Evolutionary conservation across 1,139 yeast genomes (phyloP).

Genomic region (Eremothecium gossypii): DNA sequence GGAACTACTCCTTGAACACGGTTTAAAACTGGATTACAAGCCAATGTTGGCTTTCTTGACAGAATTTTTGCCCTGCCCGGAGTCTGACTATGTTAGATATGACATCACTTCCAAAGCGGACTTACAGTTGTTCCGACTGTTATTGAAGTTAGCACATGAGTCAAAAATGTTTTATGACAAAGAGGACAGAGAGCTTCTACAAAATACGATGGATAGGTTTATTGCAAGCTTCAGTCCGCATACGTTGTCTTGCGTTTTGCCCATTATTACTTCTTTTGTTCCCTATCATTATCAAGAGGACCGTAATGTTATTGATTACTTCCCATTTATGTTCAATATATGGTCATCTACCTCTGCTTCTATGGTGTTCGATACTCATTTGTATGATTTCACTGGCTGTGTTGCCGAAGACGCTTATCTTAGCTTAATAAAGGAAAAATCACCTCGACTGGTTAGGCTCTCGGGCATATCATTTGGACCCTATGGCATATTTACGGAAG

Average conservation of each 20-base stretch:
- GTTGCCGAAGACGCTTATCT: slow-evolving; percentile 44
- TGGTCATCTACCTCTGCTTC: slow-evolving; percentile 60
- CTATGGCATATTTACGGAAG: slow-evolving; percentile 54
- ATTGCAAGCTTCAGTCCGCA: slow-evolving; percentile 42
- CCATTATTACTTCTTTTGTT: slow-evolving; percentile 45
- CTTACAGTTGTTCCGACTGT: slow-evolving; percentile 29
- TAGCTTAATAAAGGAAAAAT: slow-evolving; percentile 16
- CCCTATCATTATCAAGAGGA: slow-evolving; percentile 34
- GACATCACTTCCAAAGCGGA: slow-evolving; percentile 29
- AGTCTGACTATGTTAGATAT: slow-evolving; percentile 32
- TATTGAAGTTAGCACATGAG: slow-evolving; percentile 33
- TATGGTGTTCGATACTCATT: slow-evolving; percentile 53
- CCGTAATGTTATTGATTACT: slow-evolving; percentile 34
- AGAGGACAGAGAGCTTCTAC: slow-evolving; percentile 27
- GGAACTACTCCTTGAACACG: slow-evolving; percentile 32
- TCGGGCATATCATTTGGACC: slow-evolving; percentile 32
- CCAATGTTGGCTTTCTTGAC: slow-evolving; percentile 38
- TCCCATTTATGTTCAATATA: slow-evolving; percentile 60
- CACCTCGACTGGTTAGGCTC: slow-evolving; percentile 20
- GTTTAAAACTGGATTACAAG: slow-evolving; percentile 42
- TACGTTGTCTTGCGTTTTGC: slow-evolving; percentile 49
- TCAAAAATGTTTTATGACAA: slow-evolving; percentile 35
- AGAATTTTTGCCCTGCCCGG: slow-evolving; percentile 42
- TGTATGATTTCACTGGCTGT: slow-evolving; percentile 59
- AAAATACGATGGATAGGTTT: slow-evolving; percentile 29